Evolutionary conservation across 2,329 filamentous ascomycete species (phyloP).

Genomic region (Alternaria sp.): DNA sequence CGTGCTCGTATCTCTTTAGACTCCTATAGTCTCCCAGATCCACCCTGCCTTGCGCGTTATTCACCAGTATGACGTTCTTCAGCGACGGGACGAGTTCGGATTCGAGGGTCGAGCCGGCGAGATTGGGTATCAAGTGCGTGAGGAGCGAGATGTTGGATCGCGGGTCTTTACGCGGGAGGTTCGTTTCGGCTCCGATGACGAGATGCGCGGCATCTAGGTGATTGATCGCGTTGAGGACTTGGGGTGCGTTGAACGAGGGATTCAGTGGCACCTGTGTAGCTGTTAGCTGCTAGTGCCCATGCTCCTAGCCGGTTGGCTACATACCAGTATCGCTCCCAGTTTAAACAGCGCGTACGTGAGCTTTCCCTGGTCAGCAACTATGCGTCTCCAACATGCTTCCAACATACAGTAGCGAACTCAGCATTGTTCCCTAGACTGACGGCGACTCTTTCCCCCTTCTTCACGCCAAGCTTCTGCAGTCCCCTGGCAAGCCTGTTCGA

Average conservation of each 20-base stretch:
- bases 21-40: constrained; percentile 48
- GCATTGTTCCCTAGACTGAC: constrained; percentile 84
- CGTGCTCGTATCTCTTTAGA: constrained; percentile 52
- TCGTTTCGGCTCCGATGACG: constrained; percentile 86
- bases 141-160: constrained; percentile 66
- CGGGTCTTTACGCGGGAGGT: constrained; percentile 71
- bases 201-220: constrained; percentile 78
- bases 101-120: constrained; percentile 53
- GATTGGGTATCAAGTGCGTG: constrained; percentile 59
- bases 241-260: constrained; percentile 80
- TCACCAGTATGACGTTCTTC: constrained; percentile 73
- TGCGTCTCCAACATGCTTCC: neutral
- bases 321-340: constrained; percentile 83
- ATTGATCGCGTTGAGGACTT: constrained; percentile 78
- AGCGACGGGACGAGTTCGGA: constrained; percentile 72
- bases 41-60: constrained; percentile 71
- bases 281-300: neutral
- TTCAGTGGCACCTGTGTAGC: constrained; percentile 78
- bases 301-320: constrained; percentile 7
- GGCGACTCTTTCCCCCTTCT: constrained; percentile 83
- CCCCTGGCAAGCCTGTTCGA: constrained; percentile 80
- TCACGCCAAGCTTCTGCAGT: constrained; percentile 72
- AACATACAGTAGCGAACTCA: constrained; percentile 76
- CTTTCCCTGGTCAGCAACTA: constrained; percentile 38
- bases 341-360: constrained; percentile 89